These are phyloP conservation scores for Cyclostephanos invisitatus DNA, from an alignment of 108 stramenopile species.

Conservation along the genomic window DNA sequence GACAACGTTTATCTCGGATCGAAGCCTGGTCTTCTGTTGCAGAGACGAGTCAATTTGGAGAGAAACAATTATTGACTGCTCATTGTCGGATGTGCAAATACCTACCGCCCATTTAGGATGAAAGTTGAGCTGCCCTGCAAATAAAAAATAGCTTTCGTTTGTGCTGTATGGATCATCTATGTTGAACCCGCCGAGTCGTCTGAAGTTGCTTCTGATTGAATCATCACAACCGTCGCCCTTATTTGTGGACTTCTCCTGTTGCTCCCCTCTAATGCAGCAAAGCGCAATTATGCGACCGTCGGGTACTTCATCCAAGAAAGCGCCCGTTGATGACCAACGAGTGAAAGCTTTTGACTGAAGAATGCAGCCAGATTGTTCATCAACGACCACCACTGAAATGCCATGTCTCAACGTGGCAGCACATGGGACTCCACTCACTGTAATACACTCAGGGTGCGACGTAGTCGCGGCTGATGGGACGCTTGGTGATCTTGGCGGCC, in stretches of 20 bases:
- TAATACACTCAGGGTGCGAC: conserved; percentile 31
- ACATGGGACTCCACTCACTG: conserved; percentile 51
- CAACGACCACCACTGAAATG: conserved; percentile 68
- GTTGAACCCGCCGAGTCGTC: conserved; percentile 45
- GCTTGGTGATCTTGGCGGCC: conserved; percentile 15
- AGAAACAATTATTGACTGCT: conserved; percentile 25
- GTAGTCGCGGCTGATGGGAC: background rate
- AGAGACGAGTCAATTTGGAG: conserved; percentile 26
- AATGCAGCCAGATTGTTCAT: conserved; percentile 64
- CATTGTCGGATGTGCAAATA: conserved; percentile 27
- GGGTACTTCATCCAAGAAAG: conserved; percentile 59
- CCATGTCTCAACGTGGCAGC: conserved; percentile 50
- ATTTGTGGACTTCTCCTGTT: conserved; percentile 20
- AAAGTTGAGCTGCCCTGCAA: conserved; percentile 65
- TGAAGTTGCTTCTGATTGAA: conserved; percentile 7
- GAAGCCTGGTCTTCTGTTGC: conserved; percentile 22
- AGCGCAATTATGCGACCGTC: conserved; percentile 62
- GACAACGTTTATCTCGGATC: conserved; percentile 47
- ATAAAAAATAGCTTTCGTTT: conserved; percentile 28
- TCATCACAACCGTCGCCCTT: conserved; percentile 16
- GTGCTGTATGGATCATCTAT: conserved; percentile 10
- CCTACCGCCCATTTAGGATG: conserved; percentile 70
- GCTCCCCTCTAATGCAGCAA: conserved; percentile 31
- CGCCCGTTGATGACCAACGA: conserved; percentile 43
- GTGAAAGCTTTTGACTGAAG: conserved; percentile 67